Percentiles rank a stretch among this genome's conserved stretches.
Conservation (phyloP, 768 basidiomycete genomes). For the Amanita polypyramis region DNA sequence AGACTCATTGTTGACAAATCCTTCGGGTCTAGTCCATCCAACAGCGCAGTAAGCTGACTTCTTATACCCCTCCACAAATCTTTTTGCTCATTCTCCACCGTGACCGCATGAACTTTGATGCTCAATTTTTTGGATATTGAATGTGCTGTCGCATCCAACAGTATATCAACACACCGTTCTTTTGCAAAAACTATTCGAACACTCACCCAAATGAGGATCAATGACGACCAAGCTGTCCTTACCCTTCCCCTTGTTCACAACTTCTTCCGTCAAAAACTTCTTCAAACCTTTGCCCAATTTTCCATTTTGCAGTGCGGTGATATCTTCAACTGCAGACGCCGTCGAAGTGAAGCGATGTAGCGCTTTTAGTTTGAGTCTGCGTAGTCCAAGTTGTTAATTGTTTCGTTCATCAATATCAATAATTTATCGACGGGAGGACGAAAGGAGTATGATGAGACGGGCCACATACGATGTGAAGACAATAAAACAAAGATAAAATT, state of each 20-base stretch:
- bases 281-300: constrained; percentile 90
- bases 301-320: constrained; percentile 85
- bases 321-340: constrained; percentile 93
- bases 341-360: constrained; percentile 96
- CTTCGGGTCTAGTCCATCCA: constrained; percentile 87
- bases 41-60: constrained; percentile 71
- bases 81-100: constrained; percentile 33
- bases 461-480: too few relatives aligned
- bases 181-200: background rate
- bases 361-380: constrained; percentile 86
- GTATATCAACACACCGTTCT: background rate
- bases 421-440: too few relatives aligned
- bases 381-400: too few relatives aligned
- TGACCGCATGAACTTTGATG: constrained; percentile 65
- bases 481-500: constrained; percentile 3
- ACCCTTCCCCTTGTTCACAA: constrained; percentile 83
- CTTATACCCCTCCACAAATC: constrained; percentile 97
- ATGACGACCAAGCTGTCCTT: constrained; percentile 80
- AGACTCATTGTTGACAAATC: constrained; percentile 97
- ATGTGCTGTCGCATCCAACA: constrained; percentile 35
- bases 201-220: constrained; percentile 83
- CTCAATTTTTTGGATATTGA: constrained; percentile 91
- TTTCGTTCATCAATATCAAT: background rate
- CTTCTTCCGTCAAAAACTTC: constrained; percentile 82
- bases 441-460: too few relatives aligned